Conservation (phyloP, 176 grass and related monocot genomes). For the Oryza meyeriana region DNA sequence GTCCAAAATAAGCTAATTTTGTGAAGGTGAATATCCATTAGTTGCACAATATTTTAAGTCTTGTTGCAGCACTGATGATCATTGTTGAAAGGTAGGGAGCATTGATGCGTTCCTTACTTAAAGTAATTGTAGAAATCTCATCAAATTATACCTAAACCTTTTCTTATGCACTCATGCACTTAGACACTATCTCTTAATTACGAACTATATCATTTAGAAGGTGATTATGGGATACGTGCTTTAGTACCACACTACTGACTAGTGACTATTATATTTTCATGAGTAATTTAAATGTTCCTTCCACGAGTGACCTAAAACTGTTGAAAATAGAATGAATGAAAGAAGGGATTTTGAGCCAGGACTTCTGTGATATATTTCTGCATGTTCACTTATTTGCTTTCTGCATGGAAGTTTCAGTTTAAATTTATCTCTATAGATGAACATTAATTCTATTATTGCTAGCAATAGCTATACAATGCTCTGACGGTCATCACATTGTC, state of each 20-base stretch:
- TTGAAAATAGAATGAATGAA: slow-evolving; percentile 20
- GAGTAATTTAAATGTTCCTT: neutral
- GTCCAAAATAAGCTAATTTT: neutral
- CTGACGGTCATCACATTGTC: slow-evolving; percentile 25
- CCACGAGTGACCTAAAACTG: neutral
- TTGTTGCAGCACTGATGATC: neutral
- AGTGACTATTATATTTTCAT: neutral
- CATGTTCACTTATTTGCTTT: slow-evolving; percentile 23
- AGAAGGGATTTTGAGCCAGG: neutral
- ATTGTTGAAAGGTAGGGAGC: neutral
- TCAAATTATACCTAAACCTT: neutral
- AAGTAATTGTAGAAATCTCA: neutral
- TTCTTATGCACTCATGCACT: neutral
- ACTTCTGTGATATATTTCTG: neutral
- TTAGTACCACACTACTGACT: neutral
- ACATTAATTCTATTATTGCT: neutral
- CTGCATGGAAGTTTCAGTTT: neutral
- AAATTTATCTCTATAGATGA: neutral
- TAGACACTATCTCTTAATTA: neutral
- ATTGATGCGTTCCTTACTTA: slow-evolving; percentile 5
- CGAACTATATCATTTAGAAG: neutral
- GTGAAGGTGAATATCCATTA: neutral
- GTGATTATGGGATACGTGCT: neutral
- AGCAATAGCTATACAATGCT: slow-evolving; percentile 3
- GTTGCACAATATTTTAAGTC: neutral